These are phyloP conservation scores for Dalbergia cultrata DNA, from an alignment of 306 rosid species.

Conservation along the genomic window DNA sequence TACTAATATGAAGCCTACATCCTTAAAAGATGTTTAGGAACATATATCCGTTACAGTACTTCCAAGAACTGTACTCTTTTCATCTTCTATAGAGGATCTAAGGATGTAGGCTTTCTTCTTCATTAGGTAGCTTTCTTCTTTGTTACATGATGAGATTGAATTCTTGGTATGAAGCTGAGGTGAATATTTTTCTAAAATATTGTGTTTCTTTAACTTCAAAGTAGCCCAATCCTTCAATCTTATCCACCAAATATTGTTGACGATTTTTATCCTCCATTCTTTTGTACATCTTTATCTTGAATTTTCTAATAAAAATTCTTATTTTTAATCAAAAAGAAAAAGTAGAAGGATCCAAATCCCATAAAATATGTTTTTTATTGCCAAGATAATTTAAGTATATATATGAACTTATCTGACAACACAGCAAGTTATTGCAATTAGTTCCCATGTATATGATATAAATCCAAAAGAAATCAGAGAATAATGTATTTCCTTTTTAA, in stretches of 20 bases:
- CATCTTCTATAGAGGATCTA: background rate
- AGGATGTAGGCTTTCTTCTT: constrained; percentile 5
- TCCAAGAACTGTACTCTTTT: background rate
- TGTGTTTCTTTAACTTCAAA: background rate
- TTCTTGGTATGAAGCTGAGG: background rate
- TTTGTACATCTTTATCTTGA: background rate
- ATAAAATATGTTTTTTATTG: constrained; percentile 1
- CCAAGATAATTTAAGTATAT: constrained; percentile 13
- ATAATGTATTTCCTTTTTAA: background rate
- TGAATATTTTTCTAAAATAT: background rate
- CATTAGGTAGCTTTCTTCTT: background rate
- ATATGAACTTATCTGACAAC: background rate
- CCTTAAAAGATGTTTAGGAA: background rate
- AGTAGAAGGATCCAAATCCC: constrained; percentile 16
- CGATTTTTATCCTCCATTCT: no score
- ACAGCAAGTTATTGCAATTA: constrained; percentile 11
- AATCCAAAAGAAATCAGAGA: constrained; percentile 36
- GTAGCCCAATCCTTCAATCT: background rate
- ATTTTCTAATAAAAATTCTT: no score
- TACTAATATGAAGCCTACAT: background rate
- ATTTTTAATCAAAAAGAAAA: background rate
- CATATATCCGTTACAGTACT: constrained; percentile 9
- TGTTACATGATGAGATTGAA: background rate
- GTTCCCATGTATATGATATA: background rate
- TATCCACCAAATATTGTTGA: background rate